Conservation (phyloP, 2,329 filamentous ascomycete species). For the Emmonsia crescens region DNA sequence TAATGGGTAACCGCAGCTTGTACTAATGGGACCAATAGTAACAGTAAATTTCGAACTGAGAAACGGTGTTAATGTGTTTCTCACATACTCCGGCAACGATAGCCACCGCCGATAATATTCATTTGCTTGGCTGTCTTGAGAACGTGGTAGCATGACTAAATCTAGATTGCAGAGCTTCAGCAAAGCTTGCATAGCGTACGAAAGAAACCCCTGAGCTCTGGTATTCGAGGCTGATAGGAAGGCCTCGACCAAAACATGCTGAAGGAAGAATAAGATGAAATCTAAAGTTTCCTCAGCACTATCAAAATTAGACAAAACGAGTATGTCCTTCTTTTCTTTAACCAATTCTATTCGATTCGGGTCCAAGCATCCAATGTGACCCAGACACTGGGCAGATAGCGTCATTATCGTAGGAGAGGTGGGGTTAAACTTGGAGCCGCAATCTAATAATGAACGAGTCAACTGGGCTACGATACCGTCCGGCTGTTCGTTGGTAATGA, state of each 20-base stretch:
- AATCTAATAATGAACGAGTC: constrained; percentile 71
- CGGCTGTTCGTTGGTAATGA: constrained; percentile 72
- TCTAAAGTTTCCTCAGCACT: constrained; percentile 66
- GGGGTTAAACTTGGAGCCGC: constrained; percentile 67
- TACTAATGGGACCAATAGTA: constrained; percentile 45
- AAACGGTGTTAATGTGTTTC: constrained; percentile 80
- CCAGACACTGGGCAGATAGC: constrained; percentile 71
- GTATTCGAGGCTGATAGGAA: constrained; percentile 87
- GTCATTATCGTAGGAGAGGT: constrained; percentile 55
- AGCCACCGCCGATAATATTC: constrained; percentile 65
- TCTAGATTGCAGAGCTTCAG: constrained; percentile 67
- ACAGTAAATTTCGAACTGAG: constrained; percentile 73
- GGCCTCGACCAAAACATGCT: constrained; percentile 78
- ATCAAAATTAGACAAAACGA: constrained; percentile 80
- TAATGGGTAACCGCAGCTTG: constrained; percentile 61
- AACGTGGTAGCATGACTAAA: constrained; percentile 40
- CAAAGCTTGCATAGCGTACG: constrained; percentile 89
- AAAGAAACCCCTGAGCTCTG: constrained; percentile 77
- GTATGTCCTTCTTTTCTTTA: constrained; percentile 67
- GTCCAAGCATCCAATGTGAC: constrained; percentile 82
- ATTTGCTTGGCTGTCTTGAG: constrained; percentile 45
- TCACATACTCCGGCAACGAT: constrained; percentile 61
- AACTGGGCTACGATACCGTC: constrained; percentile 60
- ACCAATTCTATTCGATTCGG: constrained; percentile 76
- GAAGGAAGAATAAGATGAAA: constrained; percentile 75